phyloP scores from a whole-genome alignment of 2,329 filamentous ascomycete species.

The Aspergillus proliferans region DNA sequence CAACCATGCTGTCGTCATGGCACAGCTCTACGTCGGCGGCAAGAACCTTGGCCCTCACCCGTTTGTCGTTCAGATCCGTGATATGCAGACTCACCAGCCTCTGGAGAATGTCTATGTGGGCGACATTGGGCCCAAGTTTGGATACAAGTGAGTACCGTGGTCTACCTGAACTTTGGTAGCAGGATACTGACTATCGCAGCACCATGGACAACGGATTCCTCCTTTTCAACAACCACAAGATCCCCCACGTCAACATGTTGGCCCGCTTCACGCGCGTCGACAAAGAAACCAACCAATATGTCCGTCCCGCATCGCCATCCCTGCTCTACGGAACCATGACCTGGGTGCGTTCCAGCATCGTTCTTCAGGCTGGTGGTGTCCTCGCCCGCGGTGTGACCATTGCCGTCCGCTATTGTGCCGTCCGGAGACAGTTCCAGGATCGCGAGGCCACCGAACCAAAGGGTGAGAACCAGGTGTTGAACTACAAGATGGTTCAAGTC shows the following conservation, averaged over 20 bases:
- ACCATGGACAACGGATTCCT: slow-evolving; percentile 80
- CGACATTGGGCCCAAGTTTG: slow-evolving; percentile 75
- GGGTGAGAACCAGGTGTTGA: slow-evolving; percentile 67
- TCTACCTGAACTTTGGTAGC: too few species aligned
- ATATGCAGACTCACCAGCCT: slow-evolving; percentile 63
- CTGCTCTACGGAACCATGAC: slow-evolving; percentile 71
- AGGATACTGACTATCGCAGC: slow-evolving; percentile 21
- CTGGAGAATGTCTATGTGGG: slow-evolving; percentile 66
- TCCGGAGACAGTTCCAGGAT: slow-evolving; percentile 73
- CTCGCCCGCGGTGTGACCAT: slow-evolving; percentile 72
- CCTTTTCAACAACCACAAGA: slow-evolving; percentile 68
- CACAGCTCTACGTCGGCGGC: slow-evolving; percentile 63
- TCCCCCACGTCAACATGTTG: slow-evolving; percentile 69
- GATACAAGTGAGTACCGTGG: slow-evolving; percentile 52
- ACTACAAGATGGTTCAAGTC: slow-evolving; percentile 77
- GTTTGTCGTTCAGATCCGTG: slow-evolving; percentile 69
- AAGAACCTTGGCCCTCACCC: slow-evolving; percentile 69
- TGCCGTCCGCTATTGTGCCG: slow-evolving; percentile 65
- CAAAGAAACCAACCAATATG: slow-evolving; percentile 61
- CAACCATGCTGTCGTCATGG: slow-evolving; percentile 73
- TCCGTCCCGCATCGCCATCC: slow-evolving; percentile 59
- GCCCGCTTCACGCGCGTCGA: slow-evolving; percentile 65
- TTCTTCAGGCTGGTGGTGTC: slow-evolving; percentile 64
- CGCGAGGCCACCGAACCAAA: slow-evolving; percentile 55
- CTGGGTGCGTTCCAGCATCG: slow-evolving; percentile 67